Evolutionary conservation across 176 grass and related monocot species (phyloP), one percentile per base, ranked within the genome.

Genomic region (Zea luxurians): DNA sequence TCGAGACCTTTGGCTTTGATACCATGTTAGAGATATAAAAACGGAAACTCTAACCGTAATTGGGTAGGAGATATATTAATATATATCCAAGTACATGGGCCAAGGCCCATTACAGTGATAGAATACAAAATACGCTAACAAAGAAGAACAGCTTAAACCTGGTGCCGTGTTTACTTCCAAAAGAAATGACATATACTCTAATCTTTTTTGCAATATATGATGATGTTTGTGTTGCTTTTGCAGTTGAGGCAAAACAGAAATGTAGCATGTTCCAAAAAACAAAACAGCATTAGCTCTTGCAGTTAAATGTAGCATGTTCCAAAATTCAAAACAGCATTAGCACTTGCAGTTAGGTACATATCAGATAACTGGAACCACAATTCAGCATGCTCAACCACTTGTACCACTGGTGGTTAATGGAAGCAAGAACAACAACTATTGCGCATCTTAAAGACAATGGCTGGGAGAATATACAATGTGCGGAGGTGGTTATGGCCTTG

Each of bases 141-240:
- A 27, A 27, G 27, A 27, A 27, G 27, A 27, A 27, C 27, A 27
- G 27, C 27, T 27, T 27, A 27, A 27, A 27, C 27, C 27, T 27
- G 27, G 27, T 27, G 27, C 27, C 27, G 27, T 27, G 27, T 27
- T 27, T 27, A 0, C 27, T 27, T 27, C 27, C 27, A 27, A 27
- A 27, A 27, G 27, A 27, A 57, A 55, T 35, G 16, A 68, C 37
- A 90, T 15, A 76, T 69, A 46, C 44, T 69, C 62, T 75, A 66
- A 12, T 75, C 15, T 13, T 16, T 16, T 62, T 79, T 80, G 61
- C 45, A 73, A 17, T 62, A 75, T 45, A 7, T 73, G 46, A 67
- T 78, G 17, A 17, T 75, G 9, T 67, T 16, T 70, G 15, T 57
- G 15, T 34, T 70, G 17, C 58, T 50, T 68, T 81, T 42, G 62